Evolutionary conservation across 2,329 filamentous ascomycete genomes (phyloP), one percentile per base, ranked within the genome.

Genomic region (Hymenoscyphus scutula): DNA sequence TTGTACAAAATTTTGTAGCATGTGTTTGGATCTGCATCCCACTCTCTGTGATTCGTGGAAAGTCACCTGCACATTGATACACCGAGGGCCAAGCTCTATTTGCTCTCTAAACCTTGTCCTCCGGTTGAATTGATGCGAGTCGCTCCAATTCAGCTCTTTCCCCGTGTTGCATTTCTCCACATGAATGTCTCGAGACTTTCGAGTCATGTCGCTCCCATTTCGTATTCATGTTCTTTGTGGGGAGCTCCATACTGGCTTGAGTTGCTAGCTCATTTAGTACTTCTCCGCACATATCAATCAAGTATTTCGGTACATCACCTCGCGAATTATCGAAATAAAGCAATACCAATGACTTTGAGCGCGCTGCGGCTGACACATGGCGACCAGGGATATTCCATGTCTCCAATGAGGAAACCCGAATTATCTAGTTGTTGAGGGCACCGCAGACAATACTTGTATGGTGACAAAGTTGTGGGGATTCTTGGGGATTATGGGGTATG

Each of bases 11-110:
- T 37, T 61, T 53, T 38, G 54, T 53, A 45, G 59, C 19, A 34
- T 25, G 45, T 51, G 45, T 25, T 51, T 23, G 10, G 19, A 51
- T 51, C 45, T 23, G 19, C 59, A 61, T 58, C 59, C 59, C 59
- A 61, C 59, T 56, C 30, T 61, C 56, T n/a, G 19, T 48, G 56
- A 58, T 58, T 58, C 56, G 56, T 58, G 56, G 56, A 58, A 41
- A 38, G 25, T 57, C 32, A 23, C 19, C 37, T 51, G 45, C 8
- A 23, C 13, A 51, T 51, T 51, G 45, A 51, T 51, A 23, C 45
- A 51, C 45, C 45, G 45, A 51, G 45, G 25, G n/a, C 45, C 45
- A 51, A 51, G 45, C 45, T 11, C 7, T 10, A 23, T 4, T 27
- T 51, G 38, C 5, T 51, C 8, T 25, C 25, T 13, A 51, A 51